These are phyloP conservation scores for Nakataea oryzae DNA, from an alignment of 2,329 filamentous ascomycete genomes.

Conservation along the genomic window DNA sequence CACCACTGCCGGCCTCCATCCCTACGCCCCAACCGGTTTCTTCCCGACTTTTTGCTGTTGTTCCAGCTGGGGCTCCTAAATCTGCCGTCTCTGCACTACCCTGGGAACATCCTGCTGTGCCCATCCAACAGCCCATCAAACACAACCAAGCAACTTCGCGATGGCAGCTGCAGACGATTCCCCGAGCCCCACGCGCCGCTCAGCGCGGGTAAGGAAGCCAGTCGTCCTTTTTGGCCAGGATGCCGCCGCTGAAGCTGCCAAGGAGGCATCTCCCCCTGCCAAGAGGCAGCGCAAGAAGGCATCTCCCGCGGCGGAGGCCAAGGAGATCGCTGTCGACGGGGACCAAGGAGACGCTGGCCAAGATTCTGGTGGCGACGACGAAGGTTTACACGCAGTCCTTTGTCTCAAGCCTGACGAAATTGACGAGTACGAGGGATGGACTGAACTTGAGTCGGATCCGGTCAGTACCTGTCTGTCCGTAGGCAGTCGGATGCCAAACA, in stretches of 20 bases:
- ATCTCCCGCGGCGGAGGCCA: not conserved
- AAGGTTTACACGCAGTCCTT: slow-evolving; percentile 19
- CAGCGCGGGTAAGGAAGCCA: not conserved
- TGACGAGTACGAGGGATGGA: slow-evolving; percentile 59
- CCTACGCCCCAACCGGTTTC: not conserved
- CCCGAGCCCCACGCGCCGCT: not conserved
- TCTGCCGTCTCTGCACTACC: not conserved
- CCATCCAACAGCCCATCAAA: not conserved
- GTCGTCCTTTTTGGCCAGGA: not conserved
- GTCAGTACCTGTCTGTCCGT: slow-evolving; percentile 33
- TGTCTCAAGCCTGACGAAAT: slow-evolving; percentile 40
- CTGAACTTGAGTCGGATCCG: slow-evolving; percentile 84
- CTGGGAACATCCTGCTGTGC: not conserved
- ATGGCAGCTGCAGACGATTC: not conserved
- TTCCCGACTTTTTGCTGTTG: not conserved
- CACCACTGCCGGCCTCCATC: not conserved
- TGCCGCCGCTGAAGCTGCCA: not conserved
- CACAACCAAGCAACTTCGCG: not conserved
- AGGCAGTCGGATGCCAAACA: too few species aligned
- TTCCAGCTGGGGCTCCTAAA: not conserved
- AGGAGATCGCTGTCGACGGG: not conserved
- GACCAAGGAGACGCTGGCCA: not conserved
- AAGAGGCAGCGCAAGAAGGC: slow-evolving; percentile 1
- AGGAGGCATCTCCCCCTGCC: slow-evolving; percentile 1
- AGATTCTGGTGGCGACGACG: slow-evolving; percentile 26